Conservation (phyloP, 2,329 filamentous ascomycete genomes). For the Stagonosporopsis cucurbitacearum region DNA sequence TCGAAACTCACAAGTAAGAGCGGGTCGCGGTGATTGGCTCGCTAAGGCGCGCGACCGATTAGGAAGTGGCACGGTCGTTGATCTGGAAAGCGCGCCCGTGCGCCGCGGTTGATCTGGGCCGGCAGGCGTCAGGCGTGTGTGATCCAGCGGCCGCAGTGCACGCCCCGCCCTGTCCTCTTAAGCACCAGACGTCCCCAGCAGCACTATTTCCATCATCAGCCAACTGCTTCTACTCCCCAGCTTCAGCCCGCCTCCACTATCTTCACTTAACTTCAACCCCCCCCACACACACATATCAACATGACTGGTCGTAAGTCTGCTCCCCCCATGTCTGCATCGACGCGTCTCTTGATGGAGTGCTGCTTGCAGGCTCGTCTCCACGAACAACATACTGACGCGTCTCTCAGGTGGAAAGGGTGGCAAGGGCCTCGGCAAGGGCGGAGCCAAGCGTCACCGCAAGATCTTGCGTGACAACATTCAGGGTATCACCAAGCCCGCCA, state of each 20-base stretch:
- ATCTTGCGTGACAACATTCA: conserved; percentile 64
- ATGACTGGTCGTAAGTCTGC: conserved; percentile 58
- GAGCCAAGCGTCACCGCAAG: conserved; percentile 63
- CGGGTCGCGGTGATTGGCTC: conserved; percentile 30
- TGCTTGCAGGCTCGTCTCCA: conserved; percentile 47
- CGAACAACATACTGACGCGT: conserved; percentile 40
- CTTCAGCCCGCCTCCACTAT: conserved; percentile 23
- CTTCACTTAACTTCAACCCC: conserved; percentile 26
- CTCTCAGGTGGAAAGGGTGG: conserved; percentile 60
- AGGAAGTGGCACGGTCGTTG: conserved; percentile 42
- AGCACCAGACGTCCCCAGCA: conserved; percentile 29
- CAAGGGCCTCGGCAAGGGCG: conserved; percentile 62
- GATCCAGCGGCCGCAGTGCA: conserved; percentile 32
- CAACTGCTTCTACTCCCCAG: conserved; percentile 23
- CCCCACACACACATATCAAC: conserved; percentile 47
- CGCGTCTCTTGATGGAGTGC: conserved; percentile 17
- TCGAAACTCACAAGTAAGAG: conserved; percentile 29
- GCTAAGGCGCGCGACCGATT: conserved; percentile 29
- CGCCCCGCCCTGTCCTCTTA: conserved; percentile 36
- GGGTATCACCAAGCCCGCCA: conserved; percentile 62
- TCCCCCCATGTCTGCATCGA: conserved; percentile 4
- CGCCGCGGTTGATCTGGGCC: conserved; percentile 40
- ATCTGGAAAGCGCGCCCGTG: conserved; percentile 42
- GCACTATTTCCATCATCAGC: conserved; percentile 27
- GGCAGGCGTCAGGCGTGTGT: conserved; percentile 33